These are phyloP conservation scores for Takakia lepidozioides DNA, from an alignment of 225 moss, liverwort and hornwort genomes.

Conservation along the genomic window DNA sequence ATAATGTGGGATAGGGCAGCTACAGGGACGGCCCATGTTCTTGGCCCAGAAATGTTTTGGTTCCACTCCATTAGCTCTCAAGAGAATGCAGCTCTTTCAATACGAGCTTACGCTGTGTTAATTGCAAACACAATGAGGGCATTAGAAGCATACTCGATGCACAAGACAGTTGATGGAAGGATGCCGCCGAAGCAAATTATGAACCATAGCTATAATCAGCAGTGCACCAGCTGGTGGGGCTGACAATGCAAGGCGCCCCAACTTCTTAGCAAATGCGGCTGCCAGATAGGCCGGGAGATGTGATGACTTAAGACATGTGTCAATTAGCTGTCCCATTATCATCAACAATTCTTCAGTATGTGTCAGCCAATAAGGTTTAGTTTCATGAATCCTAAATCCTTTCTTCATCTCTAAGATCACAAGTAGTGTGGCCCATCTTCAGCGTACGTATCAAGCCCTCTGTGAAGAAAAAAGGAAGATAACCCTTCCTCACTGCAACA, in stretches of 20 bases:
- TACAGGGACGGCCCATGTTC: no score
- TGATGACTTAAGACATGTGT: slow-evolving; percentile 73
- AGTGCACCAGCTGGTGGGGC: slow-evolving; percentile 92
- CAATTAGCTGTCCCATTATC: slow-evolving; percentile 53
- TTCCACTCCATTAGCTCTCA: no score
- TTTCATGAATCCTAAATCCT: no score
- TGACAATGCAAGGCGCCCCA: slow-evolving; percentile 79
- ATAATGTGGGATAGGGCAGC: no score
- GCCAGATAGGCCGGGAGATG: slow-evolving; percentile 91
- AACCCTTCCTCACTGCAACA: no score
- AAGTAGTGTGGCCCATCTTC: not conserved
- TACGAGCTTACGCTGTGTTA: no score
- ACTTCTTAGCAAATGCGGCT: slow-evolving; percentile 91
- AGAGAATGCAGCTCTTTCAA: no score
- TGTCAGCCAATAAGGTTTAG: no score
- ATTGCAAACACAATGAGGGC: no score
- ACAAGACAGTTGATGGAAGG: slow-evolving; percentile 89
- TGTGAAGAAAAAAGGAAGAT: no score
- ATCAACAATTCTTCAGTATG: not conserved
- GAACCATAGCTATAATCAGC: slow-evolving; percentile 89
- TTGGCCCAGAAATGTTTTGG: no score
- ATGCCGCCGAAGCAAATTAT: slow-evolving; percentile 93
- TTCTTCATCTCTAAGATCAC: not conserved
- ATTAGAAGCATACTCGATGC: slow-evolving; percentile 57
- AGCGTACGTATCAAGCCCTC: no score